A percentile compares a stretch with the other conserved stretches of the same genome.
Evolutionary conservation across 2,329 filamentous ascomycete genomes (phyloP).

Genomic region (Helotiales sp.): DNA sequence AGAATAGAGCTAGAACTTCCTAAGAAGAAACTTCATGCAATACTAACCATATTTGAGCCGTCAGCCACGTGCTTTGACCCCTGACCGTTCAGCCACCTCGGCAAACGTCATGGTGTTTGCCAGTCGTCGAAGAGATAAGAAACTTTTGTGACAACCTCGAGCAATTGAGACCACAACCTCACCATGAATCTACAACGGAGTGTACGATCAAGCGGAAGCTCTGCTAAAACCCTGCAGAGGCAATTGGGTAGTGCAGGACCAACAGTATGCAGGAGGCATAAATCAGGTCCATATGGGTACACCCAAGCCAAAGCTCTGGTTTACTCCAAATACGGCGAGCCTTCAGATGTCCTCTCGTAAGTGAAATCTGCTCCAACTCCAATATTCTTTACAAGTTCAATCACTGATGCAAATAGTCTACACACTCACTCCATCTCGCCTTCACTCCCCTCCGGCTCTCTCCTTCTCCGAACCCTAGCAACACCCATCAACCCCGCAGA

Average conservation of each 20-base stretch:
- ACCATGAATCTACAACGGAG: conserved; percentile 21
- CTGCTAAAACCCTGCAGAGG: conserved; percentile 16
- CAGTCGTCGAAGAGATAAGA: not conserved
- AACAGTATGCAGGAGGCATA: conserved; percentile 39
- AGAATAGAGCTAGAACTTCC: not conserved
- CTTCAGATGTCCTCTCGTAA: conserved; percentile 66
- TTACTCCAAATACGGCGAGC: conserved; percentile 74
- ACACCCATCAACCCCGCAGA: conserved; percentile 96
- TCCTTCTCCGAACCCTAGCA: conserved; percentile 74
- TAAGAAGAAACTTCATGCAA: not conserved
- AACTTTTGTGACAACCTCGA: not conserved
- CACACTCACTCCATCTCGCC: conserved; percentile 73
- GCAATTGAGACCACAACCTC: not conserved
- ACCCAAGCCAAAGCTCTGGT: conserved; percentile 82
- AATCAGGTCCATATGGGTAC: conserved; percentile 70
- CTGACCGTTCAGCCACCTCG: not conserved
- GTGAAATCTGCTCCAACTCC: conserved; percentile 20
- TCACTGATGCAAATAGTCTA: conserved; percentile 46
- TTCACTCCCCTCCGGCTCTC: not conserved
- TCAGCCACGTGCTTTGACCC: conserved; percentile 8
- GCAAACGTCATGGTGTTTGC: conserved; percentile 13
- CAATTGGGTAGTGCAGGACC: conserved; percentile 12
- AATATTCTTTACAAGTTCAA: not conserved
- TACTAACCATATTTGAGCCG: conserved; percentile 2
- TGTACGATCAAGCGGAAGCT: conserved; percentile 14